A percentile compares a stretch with the other conserved stretches of the same genome.
Conservation (phyloP, 2,329 filamentous ascomycete genomes). For the Diaporthe citrichinensis region DNA sequence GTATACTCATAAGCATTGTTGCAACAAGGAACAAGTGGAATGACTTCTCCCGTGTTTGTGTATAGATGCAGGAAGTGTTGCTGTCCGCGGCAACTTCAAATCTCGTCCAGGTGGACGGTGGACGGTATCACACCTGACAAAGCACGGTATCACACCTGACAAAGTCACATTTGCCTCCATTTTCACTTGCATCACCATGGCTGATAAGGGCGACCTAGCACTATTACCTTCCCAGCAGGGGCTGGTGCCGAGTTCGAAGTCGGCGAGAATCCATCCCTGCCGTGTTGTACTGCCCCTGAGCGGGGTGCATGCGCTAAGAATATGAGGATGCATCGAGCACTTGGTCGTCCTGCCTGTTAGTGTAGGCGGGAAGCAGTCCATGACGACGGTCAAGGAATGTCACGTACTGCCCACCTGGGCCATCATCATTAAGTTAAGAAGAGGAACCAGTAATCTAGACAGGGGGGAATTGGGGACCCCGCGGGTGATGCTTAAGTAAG, state of each 20-base stretch:
- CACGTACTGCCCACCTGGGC: too few species aligned
- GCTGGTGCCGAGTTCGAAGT: not conserved
- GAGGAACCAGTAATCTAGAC: not conserved
- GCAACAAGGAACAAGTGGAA: too few species aligned
- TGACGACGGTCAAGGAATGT: conserved; percentile 1
- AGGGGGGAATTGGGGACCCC: not conserved
- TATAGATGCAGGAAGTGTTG: not conserved
- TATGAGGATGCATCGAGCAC: conserved; percentile 1
- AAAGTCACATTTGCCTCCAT: not conserved
- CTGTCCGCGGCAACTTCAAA: not conserved
- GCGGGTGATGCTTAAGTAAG: not conserved
- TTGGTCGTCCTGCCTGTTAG: not conserved
- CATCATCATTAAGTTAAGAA: too few species aligned
- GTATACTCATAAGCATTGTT: not conserved
- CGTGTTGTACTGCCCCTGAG: not conserved
- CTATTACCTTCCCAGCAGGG: not conserved
- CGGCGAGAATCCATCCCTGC: not conserved
- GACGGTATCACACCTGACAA: not conserved
- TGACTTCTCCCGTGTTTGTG: too few species aligned
- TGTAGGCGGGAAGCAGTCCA: not conserved
- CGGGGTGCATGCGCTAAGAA: conserved; percentile 20
- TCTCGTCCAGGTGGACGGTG: not conserved
- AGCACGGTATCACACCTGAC: not conserved
- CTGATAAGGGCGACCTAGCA: not conserved
- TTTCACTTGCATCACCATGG: conserved; percentile 17